Percentiles rank a stretch among this genome's conserved stretches.
Evolutionary conservation across 2,329 filamentous ascomycete species (phyloP).

Genomic region (Alternaria postmessia): DNA sequence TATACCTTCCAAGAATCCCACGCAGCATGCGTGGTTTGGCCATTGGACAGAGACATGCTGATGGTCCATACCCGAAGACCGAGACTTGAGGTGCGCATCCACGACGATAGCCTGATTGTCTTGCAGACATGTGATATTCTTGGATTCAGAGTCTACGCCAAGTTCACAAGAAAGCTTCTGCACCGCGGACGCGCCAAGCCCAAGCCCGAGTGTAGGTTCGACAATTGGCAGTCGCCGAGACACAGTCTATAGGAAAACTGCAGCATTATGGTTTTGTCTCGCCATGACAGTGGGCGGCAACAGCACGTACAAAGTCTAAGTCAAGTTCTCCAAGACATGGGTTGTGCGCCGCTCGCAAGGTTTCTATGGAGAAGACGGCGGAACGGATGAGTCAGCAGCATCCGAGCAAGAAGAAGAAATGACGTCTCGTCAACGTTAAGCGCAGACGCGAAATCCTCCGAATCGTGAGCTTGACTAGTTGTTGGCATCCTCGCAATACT

Average conservation of each 20-base stretch:
- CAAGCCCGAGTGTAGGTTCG: neutral
- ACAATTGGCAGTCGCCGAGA: neutral
- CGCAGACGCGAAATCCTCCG: neutral
- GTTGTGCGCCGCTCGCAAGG: neutral
- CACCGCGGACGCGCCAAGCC: neutral
- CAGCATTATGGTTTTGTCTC: neutral
- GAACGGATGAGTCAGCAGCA: conserved; percentile 7
- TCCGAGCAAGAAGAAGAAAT: conserved; percentile 4
- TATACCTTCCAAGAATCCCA: neutral
- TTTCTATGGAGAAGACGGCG: neutral
- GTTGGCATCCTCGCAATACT: neutral
- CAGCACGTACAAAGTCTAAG: neutral
- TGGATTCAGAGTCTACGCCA: neutral
- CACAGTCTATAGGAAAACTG: neutral
- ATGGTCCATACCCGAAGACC: neutral
- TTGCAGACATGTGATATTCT: neutral
- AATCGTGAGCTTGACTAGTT: neutral
- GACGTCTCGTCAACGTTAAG: conserved; percentile 3
- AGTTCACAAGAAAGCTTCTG: neutral
- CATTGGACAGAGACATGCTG: neutral
- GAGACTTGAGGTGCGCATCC: neutral
- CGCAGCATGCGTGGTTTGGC: neutral
- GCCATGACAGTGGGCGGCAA: neutral
- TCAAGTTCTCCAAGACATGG: neutral
- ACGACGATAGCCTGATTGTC: neutral